These are phyloP conservation scores for Thamnidium elegans DNA, from an alignment of 192 early-diverging fungal species.

Conservation along the genomic window DNA sequence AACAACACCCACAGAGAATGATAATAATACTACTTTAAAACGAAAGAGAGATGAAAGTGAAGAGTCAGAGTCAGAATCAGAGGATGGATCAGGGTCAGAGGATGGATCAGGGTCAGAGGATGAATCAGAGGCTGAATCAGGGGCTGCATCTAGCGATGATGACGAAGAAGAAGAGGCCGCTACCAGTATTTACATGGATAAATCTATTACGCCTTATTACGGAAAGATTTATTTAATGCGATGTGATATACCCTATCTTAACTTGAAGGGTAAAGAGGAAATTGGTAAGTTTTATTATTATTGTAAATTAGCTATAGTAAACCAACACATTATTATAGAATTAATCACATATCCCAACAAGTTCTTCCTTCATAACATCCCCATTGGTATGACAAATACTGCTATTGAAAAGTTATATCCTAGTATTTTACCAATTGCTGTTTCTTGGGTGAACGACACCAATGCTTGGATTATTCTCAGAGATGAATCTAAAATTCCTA, in stretches of 20 bases:
- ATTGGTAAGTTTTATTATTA: slow-evolving; percentile 33
- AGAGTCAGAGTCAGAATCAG: background rate
- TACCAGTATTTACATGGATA: background rate
- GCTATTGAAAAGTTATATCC: slow-evolving; percentile 51
- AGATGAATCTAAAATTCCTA: slow-evolving; percentile 20
- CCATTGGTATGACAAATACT: slow-evolving; percentile 36
- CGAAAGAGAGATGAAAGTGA: background rate
- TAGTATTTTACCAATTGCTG: slow-evolving; percentile 40
- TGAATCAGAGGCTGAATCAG: slow-evolving; percentile 25
- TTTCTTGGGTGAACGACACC: slow-evolving; percentile 51
- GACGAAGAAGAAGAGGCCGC: slow-evolving; percentile 24
- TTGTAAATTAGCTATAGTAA: background rate
- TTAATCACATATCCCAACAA: slow-evolving; percentile 41
- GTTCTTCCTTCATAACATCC: slow-evolving; percentile 56
- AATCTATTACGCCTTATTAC: slow-evolving; percentile 25
- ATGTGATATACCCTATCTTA: slow-evolving; percentile 55
- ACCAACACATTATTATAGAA: slow-evolving; percentile 27
- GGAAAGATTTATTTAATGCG: slow-evolving; percentile 71
- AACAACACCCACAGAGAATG: background rate
- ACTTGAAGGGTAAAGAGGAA: slow-evolving; percentile 52
- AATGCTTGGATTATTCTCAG: slow-evolving; percentile 54
- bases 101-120: no score
- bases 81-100: no score
- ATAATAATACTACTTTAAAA: background rate
- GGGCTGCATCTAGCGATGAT: background rate